Base-by-base conservation (phyloP, 163 green algal genomes). In the Coccomyxa subellipsoidea region DNA sequence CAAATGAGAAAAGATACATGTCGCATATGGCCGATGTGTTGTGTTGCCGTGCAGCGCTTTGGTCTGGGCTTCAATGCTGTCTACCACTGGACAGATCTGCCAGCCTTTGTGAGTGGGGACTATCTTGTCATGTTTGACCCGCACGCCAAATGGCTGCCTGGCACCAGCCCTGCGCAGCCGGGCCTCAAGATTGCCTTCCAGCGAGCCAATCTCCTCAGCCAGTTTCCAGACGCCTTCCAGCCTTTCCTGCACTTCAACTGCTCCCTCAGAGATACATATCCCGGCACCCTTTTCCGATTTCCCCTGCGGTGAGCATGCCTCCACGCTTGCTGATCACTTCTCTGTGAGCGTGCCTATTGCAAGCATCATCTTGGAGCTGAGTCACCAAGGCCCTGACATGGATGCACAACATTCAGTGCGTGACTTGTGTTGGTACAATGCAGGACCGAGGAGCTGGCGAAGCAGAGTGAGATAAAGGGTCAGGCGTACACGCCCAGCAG, bases 81-180 rank as follows among this genome's bases (percentile, higher is more conserved):
- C 70, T 96, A 96, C 82, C 91, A 96, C 83, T 53, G 95, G 34
- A 94, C 92, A 15, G 93, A 97, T 70, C 54, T 97, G 54, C 93
- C 93, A 21, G 87, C 54, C 36, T 95, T 97, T 81, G 89, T 95
- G 12, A 91, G 15, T 5, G 89, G 89, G 0, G 69, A 83, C 5
- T 81, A 94, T 77, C 77, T 94, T 27, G 90, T 93, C 32, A 90
- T 93, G 7, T 96, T 96, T 82, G 92, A 96, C 84, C 92, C 92
- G 4, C 90, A 95, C 80, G 93, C 88, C 78, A 82, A 38, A 29
- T 85, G 86, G 32, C 81, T 90, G 76, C 80, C 82, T 6, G 66
- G 40, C 76, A 40, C 80, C 54, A 87, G 77, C 29, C 78, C 89
- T 15, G 84, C 87, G 18, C 94, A 97, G 75, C 92, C 92, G 0